These are phyloP conservation scores for Penicillium occitanis DNA, from an alignment of 2,329 filamentous ascomycete species.

Conservation along the genomic window DNA sequence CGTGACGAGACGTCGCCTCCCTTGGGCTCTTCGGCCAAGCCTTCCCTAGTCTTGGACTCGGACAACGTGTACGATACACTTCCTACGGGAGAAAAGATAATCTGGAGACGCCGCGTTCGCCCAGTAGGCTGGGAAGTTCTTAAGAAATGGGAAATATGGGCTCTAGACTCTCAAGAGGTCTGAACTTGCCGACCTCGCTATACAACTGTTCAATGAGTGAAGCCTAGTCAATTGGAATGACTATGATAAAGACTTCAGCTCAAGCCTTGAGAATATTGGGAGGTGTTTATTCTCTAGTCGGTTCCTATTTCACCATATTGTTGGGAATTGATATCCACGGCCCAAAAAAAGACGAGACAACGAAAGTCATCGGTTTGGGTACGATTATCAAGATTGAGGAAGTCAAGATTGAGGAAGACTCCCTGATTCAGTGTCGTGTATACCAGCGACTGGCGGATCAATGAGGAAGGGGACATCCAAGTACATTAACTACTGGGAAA, in stretches of 20 bases:
- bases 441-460: not conserved
- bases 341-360: too few species aligned
- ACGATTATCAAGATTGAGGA: not conserved
- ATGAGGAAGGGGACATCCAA: not conserved
- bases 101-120: conserved; percentile 36
- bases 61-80: conserved; percentile 22
- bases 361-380: not conserved
- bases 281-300: not conserved
- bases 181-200: conserved; percentile 18
- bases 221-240: not conserved
- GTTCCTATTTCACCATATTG: too few species aligned
- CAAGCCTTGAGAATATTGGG: not conserved
- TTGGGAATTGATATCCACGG: too few species aligned
- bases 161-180: conserved; percentile 43
- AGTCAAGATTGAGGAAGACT: not conserved
- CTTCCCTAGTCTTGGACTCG: conserved; percentile 18
- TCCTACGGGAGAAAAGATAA: conserved; percentile 25
- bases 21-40: not conserved
- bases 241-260: not conserved
- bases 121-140: conserved; percentile 44
- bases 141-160: conserved; percentile 47
- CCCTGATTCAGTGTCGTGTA: not conserved
- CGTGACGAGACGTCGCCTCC: conserved; percentile 25
- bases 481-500: not conserved
- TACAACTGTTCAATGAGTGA: not conserved